These are phyloP conservation scores for Parathielavia appendiculata DNA, from an alignment of 495 filamentous ascomycete genomes.

Conservation along the genomic window DNA sequence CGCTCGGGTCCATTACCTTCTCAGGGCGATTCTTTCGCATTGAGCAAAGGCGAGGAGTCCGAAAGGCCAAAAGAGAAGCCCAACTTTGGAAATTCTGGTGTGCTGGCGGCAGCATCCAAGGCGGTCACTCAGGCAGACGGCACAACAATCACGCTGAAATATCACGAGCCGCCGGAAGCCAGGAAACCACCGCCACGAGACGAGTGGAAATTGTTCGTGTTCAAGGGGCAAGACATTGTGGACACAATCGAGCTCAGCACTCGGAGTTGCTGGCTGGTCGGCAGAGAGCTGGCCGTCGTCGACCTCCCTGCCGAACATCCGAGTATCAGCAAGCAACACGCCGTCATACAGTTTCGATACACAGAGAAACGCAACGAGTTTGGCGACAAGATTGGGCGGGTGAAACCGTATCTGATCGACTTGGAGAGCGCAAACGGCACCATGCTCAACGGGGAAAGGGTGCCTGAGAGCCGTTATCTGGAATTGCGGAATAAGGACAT, in stretches of 20 bases:
- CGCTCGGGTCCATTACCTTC: slow-evolving; percentile 60
- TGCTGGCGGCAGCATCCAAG: slow-evolving; percentile 84
- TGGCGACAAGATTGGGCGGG: slow-evolving; percentile 72
- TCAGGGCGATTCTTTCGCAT: slow-evolving; percentile 62
- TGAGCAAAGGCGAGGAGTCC: slow-evolving; percentile 47
- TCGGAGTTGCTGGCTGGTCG: slow-evolving; percentile 86
- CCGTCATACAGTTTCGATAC: slow-evolving; percentile 87
- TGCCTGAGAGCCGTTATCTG: slow-evolving; percentile 72
- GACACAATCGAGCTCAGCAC: slow-evolving; percentile 70
- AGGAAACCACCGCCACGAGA: slow-evolving; percentile 76
- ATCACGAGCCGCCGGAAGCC: slow-evolving; percentile 90
- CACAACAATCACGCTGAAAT: slow-evolving; percentile 74
- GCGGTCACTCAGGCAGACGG: slow-evolving; percentile 65
- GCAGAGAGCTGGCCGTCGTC: slow-evolving; percentile 70
- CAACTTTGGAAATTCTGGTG: slow-evolving; percentile 75
- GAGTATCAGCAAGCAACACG: slow-evolving; percentile 90
- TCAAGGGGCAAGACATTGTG: slow-evolving; percentile 75
- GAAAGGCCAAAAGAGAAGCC: slow-evolving; percentile 74
- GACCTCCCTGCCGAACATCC: slow-evolving; percentile 85
- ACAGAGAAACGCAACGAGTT: slow-evolving; percentile 77
- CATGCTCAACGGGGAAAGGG: slow-evolving; percentile 64
- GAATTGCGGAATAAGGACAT: slow-evolving; percentile 87
- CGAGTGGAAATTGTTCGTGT: slow-evolving; percentile 86
- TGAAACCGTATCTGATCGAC: slow-evolving; percentile 89
- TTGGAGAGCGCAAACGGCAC: slow-evolving; percentile 93